These are phyloP conservation scores for Ehretia macrophylla DNA, from an alignment of 257 asterid species.

Conservation along the genomic window DNA sequence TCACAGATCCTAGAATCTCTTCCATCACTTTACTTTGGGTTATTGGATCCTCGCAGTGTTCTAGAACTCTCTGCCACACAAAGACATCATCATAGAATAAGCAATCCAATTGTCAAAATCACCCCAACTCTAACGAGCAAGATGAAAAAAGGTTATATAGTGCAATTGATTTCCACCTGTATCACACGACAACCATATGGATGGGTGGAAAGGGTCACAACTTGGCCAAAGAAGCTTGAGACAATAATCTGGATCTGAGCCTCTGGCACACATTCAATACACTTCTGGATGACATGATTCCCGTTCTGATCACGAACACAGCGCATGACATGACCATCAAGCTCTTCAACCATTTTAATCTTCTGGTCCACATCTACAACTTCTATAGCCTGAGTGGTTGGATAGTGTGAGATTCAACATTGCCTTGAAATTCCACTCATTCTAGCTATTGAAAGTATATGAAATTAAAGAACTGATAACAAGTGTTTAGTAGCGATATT, in stretches of 20 bases:
- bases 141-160: constrained; percentile 6
- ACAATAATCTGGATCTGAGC: constrained; percentile 44
- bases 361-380: constrained; percentile 49
- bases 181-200: constrained; percentile 77
- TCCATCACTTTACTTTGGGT: constrained; percentile 55
- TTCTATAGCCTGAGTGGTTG: constrained; percentile 41
- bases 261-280: constrained; percentile 60
- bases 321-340: constrained; percentile 49
- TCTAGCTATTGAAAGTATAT: no score
- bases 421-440: background rate
- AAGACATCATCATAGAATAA: constrained; percentile 5
- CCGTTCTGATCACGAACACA: constrained; percentile 61
- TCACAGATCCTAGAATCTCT: constrained; percentile 57
- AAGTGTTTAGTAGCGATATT: no score
- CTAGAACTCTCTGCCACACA: constrained; percentile 55
- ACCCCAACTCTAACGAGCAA: constrained; percentile 1
- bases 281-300: constrained; percentile 66
- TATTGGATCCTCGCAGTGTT: constrained; percentile 45
- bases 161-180: constrained; percentile 38
- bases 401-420: background rate
- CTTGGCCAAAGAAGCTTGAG: constrained; percentile 58
- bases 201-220: constrained; percentile 66
- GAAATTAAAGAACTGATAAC: no score
- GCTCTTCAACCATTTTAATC: constrained; percentile 43
- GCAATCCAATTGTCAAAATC: constrained; percentile 1